Conservation (phyloP, 2,329 filamentous ascomycete species). For the Rutstroemia sp. region DNA sequence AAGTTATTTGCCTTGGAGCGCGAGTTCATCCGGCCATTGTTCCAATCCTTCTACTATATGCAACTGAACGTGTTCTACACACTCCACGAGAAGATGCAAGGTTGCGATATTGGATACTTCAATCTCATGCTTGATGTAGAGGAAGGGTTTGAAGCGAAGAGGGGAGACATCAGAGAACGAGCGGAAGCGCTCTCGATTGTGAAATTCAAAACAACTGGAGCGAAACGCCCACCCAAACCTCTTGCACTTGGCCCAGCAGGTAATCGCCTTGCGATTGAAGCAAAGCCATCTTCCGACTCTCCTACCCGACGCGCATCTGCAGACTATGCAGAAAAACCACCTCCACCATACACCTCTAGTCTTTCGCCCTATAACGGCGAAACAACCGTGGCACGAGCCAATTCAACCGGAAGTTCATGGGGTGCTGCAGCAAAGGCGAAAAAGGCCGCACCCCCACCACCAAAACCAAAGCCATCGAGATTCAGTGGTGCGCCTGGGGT, state of each 20-base stretch:
- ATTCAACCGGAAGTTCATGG: conserved; percentile 36
- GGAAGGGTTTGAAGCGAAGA: conserved; percentile 82
- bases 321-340: conserved; percentile 49
- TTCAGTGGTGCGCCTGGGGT: conserved; percentile 57
- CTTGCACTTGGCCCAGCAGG: conserved; percentile 14
- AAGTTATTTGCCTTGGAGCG: conserved; percentile 83
- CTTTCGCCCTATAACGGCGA: conserved; percentile 19
- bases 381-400: conserved; percentile 32
- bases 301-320: conserved; percentile 32
- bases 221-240: conserved; percentile 38
- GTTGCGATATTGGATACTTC: conserved; percentile 95
- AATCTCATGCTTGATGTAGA: conserved; percentile 86
- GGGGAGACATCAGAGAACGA: conserved; percentile 77
- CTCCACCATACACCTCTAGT: conserved; percentile 57
- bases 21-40: conserved; percentile 93
- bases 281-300: conserved; percentile 14
- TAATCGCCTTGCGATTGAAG: conserved; percentile 17
- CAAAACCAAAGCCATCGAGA: conserved; percentile 73
- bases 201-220: conserved; percentile 84
- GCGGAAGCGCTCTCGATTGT: conserved; percentile 80
- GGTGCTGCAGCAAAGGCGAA: conserved; percentile 59
- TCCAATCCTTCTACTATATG: conserved; percentile 99
- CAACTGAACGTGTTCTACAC: conserved; percentile 99
- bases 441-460: conserved; percentile 57
- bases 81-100: conserved; percentile 95